Percentiles rank a stretch among this genome's conserved stretches.
phyloP scores from a whole-genome alignment of 2,329 filamentous ascomycete genomes.

The Apiospora marii region DNA sequence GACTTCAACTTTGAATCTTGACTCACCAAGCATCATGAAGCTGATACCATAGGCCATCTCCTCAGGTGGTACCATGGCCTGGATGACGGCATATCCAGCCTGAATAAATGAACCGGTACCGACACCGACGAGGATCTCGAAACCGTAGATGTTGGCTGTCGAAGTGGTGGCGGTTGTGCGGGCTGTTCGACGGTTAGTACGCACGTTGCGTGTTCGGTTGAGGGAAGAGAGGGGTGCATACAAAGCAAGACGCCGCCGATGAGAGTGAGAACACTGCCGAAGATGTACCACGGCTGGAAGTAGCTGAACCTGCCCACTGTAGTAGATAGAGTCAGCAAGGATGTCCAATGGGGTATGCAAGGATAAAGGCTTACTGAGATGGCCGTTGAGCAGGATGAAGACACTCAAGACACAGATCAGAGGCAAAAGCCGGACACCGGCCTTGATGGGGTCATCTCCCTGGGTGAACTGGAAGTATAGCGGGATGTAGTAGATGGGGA shows the following conservation, averaged over 20 bases:
- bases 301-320: neutral
- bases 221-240: neutral
- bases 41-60: constrained; percentile 45
- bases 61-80: constrained; percentile 40
- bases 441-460: constrained; percentile 29
- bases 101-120: constrained; percentile 48
- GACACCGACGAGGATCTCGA: constrained; percentile 48
- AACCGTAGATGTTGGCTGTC: constrained; percentile 43
- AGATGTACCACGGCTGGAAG: constrained; percentile 48
- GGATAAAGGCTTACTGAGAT: neutral
- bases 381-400: constrained; percentile 47
- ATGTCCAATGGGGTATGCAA: neutral
- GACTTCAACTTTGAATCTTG: neutral
- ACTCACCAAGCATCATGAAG: constrained; percentile 39
- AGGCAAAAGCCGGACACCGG: constrained; percentile 27
- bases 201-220: neutral
- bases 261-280: constrained; percentile 35
- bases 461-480: constrained; percentile 57
- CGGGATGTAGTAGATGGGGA: constrained; percentile 58
- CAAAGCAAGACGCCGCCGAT: constrained; percentile 38
- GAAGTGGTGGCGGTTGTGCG: constrained; percentile 30
- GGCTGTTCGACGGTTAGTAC: neutral
- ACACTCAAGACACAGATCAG: constrained; percentile 8
- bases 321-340: neutral
- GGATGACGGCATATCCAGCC: constrained; percentile 45